These are phyloP conservation scores for Monosporascus sp. DNA, from an alignment of 2,329 filamentous ascomycete species.

Conservation along the genomic window DNA sequence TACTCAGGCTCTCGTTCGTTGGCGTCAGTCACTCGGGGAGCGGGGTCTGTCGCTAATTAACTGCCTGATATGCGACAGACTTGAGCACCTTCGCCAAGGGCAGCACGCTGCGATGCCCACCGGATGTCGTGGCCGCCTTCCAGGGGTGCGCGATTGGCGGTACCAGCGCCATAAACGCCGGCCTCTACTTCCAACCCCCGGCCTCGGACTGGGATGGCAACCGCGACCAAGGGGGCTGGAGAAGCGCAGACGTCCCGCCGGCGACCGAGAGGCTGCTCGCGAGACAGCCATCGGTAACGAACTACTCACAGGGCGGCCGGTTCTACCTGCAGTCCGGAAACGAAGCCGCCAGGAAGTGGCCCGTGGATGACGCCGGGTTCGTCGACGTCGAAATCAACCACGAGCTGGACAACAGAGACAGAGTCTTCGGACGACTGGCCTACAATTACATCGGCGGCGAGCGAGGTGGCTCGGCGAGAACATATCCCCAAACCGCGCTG, in stretches of 20 bases:
- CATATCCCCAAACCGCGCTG: constrained; percentile 43
- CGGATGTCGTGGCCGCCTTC: constrained; percentile 35
- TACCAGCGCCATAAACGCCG: constrained; percentile 48
- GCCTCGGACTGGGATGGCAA: constrained; percentile 47
- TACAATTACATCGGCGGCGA: constrained; percentile 45
- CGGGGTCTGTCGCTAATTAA: background rate
- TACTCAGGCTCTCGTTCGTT: constrained; percentile 3
- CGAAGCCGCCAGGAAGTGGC: constrained; percentile 40
- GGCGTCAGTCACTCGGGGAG: background rate
- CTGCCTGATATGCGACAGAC: constrained; percentile 21
- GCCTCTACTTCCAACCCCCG: constrained; percentile 47
- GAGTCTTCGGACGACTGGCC: constrained; percentile 42
- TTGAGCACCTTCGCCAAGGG: constrained; percentile 41
- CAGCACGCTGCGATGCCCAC: constrained; percentile 34
- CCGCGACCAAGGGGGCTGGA: constrained; percentile 41
- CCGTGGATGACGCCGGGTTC: constrained; percentile 43
- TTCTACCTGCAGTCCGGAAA: constrained; percentile 44
- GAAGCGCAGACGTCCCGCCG: constrained; percentile 39
- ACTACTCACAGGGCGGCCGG: constrained; percentile 38
- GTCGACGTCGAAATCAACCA: constrained; percentile 42
- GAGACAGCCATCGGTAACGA: constrained; percentile 37
- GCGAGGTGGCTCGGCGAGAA: constrained; percentile 41
- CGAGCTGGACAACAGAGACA: constrained; percentile 37
- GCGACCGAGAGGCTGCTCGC: constrained; percentile 39
- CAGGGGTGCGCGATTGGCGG: constrained; percentile 47